Percentiles rank a stretch among this genome's conserved stretches.
phyloP scores from a whole-genome alignment of 176 grass and related monocot genomes.

The Hsuehochloa calcarea region DNA sequence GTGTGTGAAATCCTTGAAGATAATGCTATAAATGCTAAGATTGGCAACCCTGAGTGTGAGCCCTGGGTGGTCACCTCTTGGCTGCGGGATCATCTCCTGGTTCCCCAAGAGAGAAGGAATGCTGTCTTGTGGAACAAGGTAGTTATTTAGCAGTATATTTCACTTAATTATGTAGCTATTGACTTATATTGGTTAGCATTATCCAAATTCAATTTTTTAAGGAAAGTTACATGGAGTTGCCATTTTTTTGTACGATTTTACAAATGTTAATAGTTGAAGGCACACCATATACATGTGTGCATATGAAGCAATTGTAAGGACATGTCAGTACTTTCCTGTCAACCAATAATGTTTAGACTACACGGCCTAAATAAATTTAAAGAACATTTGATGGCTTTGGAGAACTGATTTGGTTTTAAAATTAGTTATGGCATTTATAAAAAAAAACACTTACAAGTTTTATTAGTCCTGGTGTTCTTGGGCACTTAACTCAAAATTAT shows the following conservation, averaged over 20 bases:
- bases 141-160: conserved; percentile 12
- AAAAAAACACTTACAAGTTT: neutral
- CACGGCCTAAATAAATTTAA: neutral
- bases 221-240: neutral
- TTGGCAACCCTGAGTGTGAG: conserved; percentile 40
- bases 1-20: conserved; percentile 95
- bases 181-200: neutral
- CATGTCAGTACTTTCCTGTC: neutral
- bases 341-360: neutral
- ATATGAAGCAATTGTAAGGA: neutral
- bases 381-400: neutral
- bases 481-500: neutral
- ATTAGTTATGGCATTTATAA: neutral
- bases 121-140: conserved; percentile 86
- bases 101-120: conserved; percentile 73
- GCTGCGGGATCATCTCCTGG: conserved; percentile 80
- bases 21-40: conserved; percentile 45
- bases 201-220: neutral
- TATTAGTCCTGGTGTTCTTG: neutral
- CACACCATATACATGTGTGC: neutral
- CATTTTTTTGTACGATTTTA: neutral
- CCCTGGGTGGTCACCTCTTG: conserved; percentile 82
- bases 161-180: neutral
- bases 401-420: neutral
- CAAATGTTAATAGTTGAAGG: neutral